phyloP scores from a whole-genome alignment of 345 rosid species.

The Lumnitzera racemosa region DNA sequence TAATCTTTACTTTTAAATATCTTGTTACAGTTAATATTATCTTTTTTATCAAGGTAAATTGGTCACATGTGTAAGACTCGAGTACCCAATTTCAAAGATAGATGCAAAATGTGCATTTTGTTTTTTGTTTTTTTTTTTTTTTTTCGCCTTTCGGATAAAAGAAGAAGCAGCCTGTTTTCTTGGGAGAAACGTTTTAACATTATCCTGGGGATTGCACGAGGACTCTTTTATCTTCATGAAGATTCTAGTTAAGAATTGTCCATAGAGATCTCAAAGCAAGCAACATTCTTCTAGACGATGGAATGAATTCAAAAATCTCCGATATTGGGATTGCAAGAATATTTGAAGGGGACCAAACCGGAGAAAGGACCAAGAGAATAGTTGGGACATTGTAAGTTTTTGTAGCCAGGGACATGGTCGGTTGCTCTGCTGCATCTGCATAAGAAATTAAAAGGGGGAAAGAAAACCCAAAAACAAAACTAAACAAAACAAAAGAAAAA shows the following conservation, averaged over 20 bases:
- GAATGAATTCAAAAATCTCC: conserved; percentile 16
- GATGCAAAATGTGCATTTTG: neutral
- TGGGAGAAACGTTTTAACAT: conserved; percentile 27
- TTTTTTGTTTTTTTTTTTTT: neutral
- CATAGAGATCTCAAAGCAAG: conserved; percentile 15
- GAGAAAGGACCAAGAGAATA: conserved; percentile 6
- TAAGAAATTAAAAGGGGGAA: neutral
- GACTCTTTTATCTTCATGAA: conserved; percentile 15
- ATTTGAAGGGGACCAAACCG: conserved; percentile 6
- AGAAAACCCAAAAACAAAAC: no score
- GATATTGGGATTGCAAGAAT: conserved; percentile 13
- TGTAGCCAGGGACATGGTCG: neutral
- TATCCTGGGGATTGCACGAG: conserved; percentile 25
- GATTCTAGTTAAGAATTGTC: conserved; percentile 13
- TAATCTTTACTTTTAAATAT: no score
- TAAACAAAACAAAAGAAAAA: no score
- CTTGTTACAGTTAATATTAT: no score
- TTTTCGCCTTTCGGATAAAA: conserved; percentile 9
- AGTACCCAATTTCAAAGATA: neutral
- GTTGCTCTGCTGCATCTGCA: neutral
- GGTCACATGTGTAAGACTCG: no score
- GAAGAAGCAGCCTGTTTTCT: conserved; percentile 9
- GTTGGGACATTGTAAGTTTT: conserved; percentile 16
- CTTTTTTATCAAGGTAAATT: no score
- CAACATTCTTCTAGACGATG: conserved; percentile 11